Conservation (phyloP, 192 early-diverging fungal species). For the Podila epigama region DNA sequence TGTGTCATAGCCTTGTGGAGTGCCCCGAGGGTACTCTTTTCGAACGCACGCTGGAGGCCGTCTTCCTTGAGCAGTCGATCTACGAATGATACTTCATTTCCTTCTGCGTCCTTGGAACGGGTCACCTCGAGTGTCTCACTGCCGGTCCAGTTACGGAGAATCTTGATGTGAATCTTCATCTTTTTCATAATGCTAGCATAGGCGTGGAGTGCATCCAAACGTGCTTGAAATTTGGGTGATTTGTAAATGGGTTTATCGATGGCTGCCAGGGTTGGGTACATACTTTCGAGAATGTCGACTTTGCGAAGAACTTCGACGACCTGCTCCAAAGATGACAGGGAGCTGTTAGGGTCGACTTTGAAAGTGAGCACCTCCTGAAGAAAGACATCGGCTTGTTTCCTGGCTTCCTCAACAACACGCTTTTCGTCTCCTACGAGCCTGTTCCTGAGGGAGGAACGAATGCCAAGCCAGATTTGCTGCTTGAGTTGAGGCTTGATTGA, state of each 20-base stretch:
- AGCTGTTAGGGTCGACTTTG: slow-evolving; percentile 41
- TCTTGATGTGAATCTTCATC: slow-evolving; percentile 73
- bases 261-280: slow-evolving; percentile 75
- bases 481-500: slow-evolving; percentile 44
- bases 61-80: slow-evolving; percentile 87
- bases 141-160: slow-evolving; percentile 86
- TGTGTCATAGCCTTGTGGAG: slow-evolving; percentile 66
- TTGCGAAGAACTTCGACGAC: slow-evolving; percentile 73
- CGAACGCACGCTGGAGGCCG: slow-evolving; percentile 79
- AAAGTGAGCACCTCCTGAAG: slow-evolving; percentile 74
- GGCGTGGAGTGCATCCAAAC: slow-evolving; percentile 75
- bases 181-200: slow-evolving; percentile 79
- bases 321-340: slow-evolving; percentile 59
- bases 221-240: slow-evolving; percentile 69
- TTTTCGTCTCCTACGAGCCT: slow-evolving; percentile 71
- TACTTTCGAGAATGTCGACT: slow-evolving; percentile 78
- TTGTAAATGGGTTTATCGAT: slow-evolving; percentile 77
- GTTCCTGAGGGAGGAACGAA: slow-evolving; percentile 70
- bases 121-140: slow-evolving; percentile 69
- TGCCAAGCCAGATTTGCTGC: slow-evolving; percentile 76
- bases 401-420: slow-evolving; percentile 68
- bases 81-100: slow-evolving; percentile 76
- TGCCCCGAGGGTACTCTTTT: slow-evolving; percentile 70
- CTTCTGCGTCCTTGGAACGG: slow-evolving; percentile 57
- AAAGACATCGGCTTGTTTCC: slow-evolving; percentile 62